Evolutionary conservation across 805 yeast genomes (phyloP).

Genomic region (Candida hispaniensis): DNA sequence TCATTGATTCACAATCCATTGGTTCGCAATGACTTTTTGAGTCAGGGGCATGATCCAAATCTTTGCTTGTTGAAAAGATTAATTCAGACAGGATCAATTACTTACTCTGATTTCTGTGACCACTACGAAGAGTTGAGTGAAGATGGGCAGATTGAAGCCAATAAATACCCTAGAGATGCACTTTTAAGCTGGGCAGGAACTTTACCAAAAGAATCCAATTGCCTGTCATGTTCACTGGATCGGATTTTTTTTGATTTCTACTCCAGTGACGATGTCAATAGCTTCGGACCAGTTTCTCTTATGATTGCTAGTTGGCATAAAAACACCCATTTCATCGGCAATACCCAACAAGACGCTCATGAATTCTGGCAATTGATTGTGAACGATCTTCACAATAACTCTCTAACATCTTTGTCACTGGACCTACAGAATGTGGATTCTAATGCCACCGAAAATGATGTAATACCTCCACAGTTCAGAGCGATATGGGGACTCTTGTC

Average conservation of each 20-base stretch:
- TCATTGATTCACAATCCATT: conserved; percentile 84
- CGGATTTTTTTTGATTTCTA: conserved; percentile 65
- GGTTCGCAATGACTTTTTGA: conserved; percentile 63
- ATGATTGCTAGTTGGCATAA: conserved; percentile 75
- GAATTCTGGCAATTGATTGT: conserved; percentile 91
- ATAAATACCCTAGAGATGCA: conserved; percentile 2
- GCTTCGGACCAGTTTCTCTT: conserved; percentile 72
- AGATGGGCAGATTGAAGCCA: conserved; percentile 2
- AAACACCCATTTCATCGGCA: conserved; percentile 80
- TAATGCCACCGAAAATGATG: too few species aligned
- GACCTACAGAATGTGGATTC: too few species aligned
- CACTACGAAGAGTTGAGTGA: conserved; percentile 11
- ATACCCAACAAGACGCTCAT: conserved; percentile 96
- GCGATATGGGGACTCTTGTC: too few species aligned
- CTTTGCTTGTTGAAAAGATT: conserved; percentile 25
- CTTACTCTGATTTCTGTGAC: conserved; percentile 14
- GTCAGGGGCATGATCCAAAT: conserved; percentile 59
- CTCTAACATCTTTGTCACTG: neutral
- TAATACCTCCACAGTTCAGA: conserved; percentile 11
- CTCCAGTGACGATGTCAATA: conserved; percentile 48
- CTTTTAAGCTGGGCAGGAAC: conserved; percentile 16
- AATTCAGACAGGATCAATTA: conserved; percentile 18
- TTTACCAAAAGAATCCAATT: conserved; percentile 26
- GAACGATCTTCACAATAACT: conserved; percentile 57
- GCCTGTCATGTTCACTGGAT: conserved; percentile 81